Percentiles rank a stretch among this genome's conserved stretches.
Evolutionary conservation across 192 early-diverging fungal species (phyloP).

Genomic region (Rhizophagus prolifer): DNA sequence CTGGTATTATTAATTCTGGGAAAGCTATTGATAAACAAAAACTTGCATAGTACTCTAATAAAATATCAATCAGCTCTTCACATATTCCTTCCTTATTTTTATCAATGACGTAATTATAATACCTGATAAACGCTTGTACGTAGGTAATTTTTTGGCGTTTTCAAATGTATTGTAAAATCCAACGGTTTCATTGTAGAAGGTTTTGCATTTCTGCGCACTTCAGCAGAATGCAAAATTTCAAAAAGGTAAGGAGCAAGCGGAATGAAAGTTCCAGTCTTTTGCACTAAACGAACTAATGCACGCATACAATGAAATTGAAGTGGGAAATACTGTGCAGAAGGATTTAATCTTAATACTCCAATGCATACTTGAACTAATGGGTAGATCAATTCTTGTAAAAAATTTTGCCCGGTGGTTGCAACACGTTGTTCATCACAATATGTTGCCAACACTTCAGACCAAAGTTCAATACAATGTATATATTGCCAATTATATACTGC

Average conservation of each 20-base stretch:
- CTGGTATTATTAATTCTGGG: slow-evolving; percentile 91
- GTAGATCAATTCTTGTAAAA: slow-evolving; percentile 77
- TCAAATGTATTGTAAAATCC: slow-evolving; percentile 75
- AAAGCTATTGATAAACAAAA: slow-evolving; percentile 84
- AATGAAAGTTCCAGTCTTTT: slow-evolving; percentile 77
- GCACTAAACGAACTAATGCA: slow-evolving; percentile 67
- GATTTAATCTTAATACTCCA: slow-evolving; percentile 78
- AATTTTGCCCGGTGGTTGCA: slow-evolving; percentile 51
- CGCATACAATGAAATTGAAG: slow-evolving; percentile 85
- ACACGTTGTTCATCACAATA: slow-evolving; percentile 59
- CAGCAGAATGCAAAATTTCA: slow-evolving; percentile 77
- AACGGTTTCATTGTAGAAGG: slow-evolving; percentile 84
- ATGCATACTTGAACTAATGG: slow-evolving; percentile 81
- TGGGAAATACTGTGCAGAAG: slow-evolving; percentile 89
- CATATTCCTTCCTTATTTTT: slow-evolving; percentile 65
- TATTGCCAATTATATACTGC: slow-evolving; percentile 98
- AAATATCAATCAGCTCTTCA: slow-evolving; percentile 71
- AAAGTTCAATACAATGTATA: slow-evolving; percentile 88
- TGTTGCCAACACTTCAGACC: slow-evolving; percentile 79
- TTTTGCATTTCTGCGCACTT: slow-evolving; percentile 68
- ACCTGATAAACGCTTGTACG: slow-evolving; percentile 81
- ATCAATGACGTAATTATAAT: neutral
- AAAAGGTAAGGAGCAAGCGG: slow-evolving; percentile 83
- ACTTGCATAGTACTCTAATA: slow-evolving; percentile 75
- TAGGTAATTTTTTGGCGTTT: slow-evolving; percentile 79